These are phyloP conservation scores for Neoboletus magnificus DNA, from an alignment of 768 basidiomycete genomes.

Conservation along the genomic window DNA sequence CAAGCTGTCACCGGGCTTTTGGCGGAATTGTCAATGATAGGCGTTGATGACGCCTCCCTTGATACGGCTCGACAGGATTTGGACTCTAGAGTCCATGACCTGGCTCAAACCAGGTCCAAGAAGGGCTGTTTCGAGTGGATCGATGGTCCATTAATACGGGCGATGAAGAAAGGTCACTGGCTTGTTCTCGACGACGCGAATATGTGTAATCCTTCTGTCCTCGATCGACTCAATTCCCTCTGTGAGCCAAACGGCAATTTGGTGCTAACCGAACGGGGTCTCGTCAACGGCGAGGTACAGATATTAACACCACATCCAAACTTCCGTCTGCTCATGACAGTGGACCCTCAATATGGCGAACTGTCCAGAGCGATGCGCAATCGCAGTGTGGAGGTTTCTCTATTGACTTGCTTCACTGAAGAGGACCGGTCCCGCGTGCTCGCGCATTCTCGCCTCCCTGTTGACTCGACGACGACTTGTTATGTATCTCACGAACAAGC, in stretches of 20 bases:
- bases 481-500: conserved; percentile 20
- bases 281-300: conserved; percentile 72
- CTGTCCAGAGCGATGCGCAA: conserved; percentile 98
- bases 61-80: conserved; percentile 13
- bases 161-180: conserved; percentile 88
- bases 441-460: conserved; percentile 52
- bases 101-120: conserved; percentile 24
- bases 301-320: conserved; percentile 77
- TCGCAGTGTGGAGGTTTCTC: conserved; percentile 82
- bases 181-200: conserved; percentile 90
- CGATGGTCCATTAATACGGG: conserved; percentile 85
- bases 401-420: conserved; percentile 36
- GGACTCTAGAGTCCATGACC: conserved; percentile 19
- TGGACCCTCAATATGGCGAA: conserved; percentile 90
- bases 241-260: conserved; percentile 84
- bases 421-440: conserved; percentile 49
- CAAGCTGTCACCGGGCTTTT: conserved; percentile 28
- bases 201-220: conserved; percentile 89
- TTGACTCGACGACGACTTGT: conserved; percentile 3
- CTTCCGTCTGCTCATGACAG: conserved; percentile 92
- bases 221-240: conserved; percentile 94
- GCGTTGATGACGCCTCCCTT: conserved; percentile 9
- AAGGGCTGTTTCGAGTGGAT: conserved; percentile 85
- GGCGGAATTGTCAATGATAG: conserved; percentile 21
- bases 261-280: conserved; percentile 86